Conservation (phyloP, 2,329 filamentous ascomycete species). For the Scytalidium sp. region DNA sequence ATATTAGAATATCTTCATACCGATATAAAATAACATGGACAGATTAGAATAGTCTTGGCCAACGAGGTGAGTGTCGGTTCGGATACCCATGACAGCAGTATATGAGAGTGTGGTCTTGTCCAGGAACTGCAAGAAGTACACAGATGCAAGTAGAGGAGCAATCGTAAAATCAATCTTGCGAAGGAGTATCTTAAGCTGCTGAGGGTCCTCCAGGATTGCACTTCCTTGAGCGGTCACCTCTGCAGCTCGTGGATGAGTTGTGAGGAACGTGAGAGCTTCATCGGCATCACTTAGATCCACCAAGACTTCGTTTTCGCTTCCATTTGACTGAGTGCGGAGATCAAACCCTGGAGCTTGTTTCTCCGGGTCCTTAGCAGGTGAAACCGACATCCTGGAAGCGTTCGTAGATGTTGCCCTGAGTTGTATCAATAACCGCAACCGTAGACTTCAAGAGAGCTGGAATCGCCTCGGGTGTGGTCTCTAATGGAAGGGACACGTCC, state of each 20-base stretch:
- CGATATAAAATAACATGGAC: conserved; percentile 10
- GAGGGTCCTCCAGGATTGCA: conserved; percentile 20
- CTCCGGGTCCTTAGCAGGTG: not conserved
- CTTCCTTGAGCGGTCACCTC: conserved; percentile 24
- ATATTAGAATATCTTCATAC: not conserved
- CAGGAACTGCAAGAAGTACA: conserved; percentile 2
- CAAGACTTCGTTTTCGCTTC: not conserved
- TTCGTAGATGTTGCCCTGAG: not conserved
- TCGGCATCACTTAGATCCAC: conserved; percentile 16
- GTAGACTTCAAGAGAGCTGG: not conserved
- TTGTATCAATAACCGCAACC: not conserved
- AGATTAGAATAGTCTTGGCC: conserved; percentile 23
- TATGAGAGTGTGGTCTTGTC: conserved; percentile 18
- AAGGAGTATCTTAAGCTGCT: conserved; percentile 15
- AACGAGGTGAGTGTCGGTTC: conserved; percentile 13
- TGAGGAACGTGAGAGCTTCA: conserved; percentile 9
- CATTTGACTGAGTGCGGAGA: conserved; percentile 2
- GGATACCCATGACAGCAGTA: conserved; percentile 16
- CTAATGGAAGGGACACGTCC: not conserved
- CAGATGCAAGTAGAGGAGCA: conserved; percentile 4
- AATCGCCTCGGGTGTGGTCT: not conserved
- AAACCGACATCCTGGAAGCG: not conserved
- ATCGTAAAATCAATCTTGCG: conserved; percentile 10
- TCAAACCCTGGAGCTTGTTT: conserved; percentile 6
- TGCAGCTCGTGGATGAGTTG: conserved; percentile 8